phyloP scores from a whole-genome alignment of 192 early-diverging fungal species.

The Spinellus fusiger region DNA sequence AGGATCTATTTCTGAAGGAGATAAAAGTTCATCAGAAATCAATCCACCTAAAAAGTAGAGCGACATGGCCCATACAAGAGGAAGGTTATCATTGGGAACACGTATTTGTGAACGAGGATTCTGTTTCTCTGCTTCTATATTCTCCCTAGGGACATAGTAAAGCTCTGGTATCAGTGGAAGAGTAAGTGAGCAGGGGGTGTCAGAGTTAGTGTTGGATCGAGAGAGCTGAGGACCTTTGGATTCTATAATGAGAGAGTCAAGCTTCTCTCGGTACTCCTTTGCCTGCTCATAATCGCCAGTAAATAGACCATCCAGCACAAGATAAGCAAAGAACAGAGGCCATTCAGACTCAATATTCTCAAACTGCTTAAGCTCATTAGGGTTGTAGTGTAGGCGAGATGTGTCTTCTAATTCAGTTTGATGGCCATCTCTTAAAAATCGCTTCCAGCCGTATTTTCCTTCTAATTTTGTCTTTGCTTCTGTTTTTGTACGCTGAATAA shows the following conservation, averaged over 20 bases:
- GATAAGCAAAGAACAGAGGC: constrained; percentile 85
- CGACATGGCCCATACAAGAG: constrained; percentile 82
- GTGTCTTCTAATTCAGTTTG: constrained; percentile 75
- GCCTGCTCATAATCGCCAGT: constrained; percentile 56
- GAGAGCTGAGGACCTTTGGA: constrained; percentile 30
- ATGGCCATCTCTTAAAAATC: constrained; percentile 81
- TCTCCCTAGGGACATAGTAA: constrained; percentile 70
- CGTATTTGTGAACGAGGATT: constrained; percentile 62
- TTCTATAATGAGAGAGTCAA: constrained; percentile 67
- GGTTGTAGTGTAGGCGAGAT: constrained; percentile 67
- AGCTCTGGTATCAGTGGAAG: constrained; percentile 53
- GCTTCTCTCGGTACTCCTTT: constrained; percentile 57
- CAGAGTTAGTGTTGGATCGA: background rate
- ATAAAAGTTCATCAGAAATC: constrained; percentile 68
- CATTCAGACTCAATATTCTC: constrained; percentile 82
- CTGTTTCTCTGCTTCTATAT: constrained; percentile 61
- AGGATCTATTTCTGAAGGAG: constrained; percentile 77
- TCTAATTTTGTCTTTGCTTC: constrained; percentile 76
- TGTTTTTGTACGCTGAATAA: constrained; percentile 56
- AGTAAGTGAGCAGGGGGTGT: background rate
- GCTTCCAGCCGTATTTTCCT: constrained; percentile 73
- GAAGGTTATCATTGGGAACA: constrained; percentile 80
- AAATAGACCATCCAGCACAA: constrained; percentile 77
- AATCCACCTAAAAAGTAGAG: constrained; percentile 69
- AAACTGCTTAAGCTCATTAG: constrained; percentile 73